Conservation (phyloP, 129 eudicot genomes). For the Artemisia annua region DNA sequence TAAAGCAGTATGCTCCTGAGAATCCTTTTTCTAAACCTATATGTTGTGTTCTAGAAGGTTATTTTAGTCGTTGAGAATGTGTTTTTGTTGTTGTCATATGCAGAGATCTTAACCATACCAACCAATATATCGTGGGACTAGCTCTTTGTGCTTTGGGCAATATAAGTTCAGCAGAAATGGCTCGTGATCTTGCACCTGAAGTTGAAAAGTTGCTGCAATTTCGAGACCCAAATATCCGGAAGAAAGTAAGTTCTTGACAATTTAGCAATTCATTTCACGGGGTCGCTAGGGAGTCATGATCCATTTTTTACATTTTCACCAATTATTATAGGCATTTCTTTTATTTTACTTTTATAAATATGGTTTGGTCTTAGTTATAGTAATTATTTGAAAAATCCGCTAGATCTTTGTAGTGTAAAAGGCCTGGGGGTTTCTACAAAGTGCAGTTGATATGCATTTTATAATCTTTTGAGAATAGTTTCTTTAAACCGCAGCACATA, state of each 20-base stretch:
- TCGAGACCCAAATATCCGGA: slow-evolving; percentile 96
- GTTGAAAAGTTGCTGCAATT: slow-evolving; percentile 90
- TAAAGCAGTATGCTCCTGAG: slow-evolving; percentile 76
- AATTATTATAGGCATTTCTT: not conserved
- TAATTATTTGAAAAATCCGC: not conserved
- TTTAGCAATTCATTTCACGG: not conserved
- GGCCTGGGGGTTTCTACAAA: not conserved
- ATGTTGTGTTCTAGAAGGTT: slow-evolving; percentile 5
- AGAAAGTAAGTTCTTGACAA: slow-evolving; percentile 65
- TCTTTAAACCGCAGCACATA: too few relatives aligned
- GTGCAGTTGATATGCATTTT: not conserved
- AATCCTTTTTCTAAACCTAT: slow-evolving; percentile 9
- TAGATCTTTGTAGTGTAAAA: not conserved
- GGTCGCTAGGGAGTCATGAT: not conserved
- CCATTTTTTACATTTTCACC: not conserved
- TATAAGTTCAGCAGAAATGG: slow-evolving; percentile 97
- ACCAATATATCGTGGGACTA: slow-evolving; percentile 94
- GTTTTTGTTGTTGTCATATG: slow-evolving; percentile 13
- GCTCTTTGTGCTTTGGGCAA: slow-evolving; percentile 99
- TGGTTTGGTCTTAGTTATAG: not conserved
- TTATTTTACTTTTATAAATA: too few relatives aligned
- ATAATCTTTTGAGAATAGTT: too few relatives aligned
- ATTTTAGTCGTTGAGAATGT: not conserved
- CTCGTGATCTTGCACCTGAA: slow-evolving; percentile 99
- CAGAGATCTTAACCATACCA: slow-evolving; percentile 94